phyloP scores from a whole-genome alignment of 805 yeast species.

The Metschnikowia bowlesiae region DNA sequence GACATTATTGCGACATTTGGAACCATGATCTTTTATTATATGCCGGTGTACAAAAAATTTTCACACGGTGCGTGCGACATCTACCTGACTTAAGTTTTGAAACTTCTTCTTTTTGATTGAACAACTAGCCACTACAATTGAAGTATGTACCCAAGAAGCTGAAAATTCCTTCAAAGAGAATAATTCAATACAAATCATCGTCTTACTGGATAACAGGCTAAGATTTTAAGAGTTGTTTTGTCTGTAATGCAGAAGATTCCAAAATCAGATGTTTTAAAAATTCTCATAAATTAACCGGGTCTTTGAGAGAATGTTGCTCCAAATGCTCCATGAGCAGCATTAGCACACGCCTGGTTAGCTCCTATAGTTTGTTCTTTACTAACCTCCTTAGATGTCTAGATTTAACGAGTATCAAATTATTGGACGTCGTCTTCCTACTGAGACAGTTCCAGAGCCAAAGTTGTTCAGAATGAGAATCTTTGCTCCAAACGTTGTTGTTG shows the following conservation, averaged over 20 bases:
- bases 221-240: not conserved
- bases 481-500: conserved; percentile 98
- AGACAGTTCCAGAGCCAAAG: conserved; percentile 98
- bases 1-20: conserved; percentile 13
- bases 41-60: conserved; percentile 13
- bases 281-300: no score
- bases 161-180: not conserved
- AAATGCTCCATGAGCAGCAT: not conserved
- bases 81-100: conserved; percentile 3
- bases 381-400: conserved; percentile 65
- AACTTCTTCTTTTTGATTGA: conserved; percentile 14
- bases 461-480: conserved; percentile 99
- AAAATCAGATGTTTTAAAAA: no score
- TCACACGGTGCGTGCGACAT: conserved; percentile 17
- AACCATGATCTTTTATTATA: not conserved
- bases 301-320: no score
- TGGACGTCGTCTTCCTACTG: conserved; percentile 99
- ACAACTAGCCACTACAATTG: conserved; percentile 13
- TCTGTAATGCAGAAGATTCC: not conserved
- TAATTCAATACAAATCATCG: no score
- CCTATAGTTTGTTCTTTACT: conserved; percentile 6
- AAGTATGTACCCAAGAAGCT: conserved; percentile 10
- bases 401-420: conserved; percentile 99
- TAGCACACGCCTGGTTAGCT: not conserved
- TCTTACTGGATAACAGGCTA: no score